phyloP scores from a whole-genome alignment of 2,329 filamentous ascomycete genomes.

The Pseudogymnoascus sp. region DNA sequence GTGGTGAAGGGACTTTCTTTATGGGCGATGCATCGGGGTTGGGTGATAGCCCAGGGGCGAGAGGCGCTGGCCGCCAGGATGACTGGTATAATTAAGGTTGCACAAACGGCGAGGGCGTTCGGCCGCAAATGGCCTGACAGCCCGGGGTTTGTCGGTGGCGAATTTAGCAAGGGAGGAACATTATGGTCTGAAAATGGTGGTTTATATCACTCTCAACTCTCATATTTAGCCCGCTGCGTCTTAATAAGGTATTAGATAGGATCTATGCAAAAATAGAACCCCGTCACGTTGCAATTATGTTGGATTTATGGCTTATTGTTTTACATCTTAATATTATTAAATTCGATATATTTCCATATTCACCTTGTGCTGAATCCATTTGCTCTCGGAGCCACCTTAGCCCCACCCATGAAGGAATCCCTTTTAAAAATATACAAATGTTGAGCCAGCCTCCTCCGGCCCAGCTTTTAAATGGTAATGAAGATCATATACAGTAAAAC shows the following conservation, averaged over 20 bases:
- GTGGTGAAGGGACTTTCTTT: background rate
- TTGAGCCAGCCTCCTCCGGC: background rate
- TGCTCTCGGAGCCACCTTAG: background rate
- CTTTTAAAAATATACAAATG: background rate
- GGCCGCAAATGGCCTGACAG: background rate
- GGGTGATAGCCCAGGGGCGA: background rate
- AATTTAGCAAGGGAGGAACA: background rate
- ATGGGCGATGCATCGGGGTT: background rate
- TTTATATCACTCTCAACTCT: constrained; percentile 11
- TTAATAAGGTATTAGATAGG: background rate
- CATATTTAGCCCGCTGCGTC: constrained; percentile 4
- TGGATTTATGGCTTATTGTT: background rate
- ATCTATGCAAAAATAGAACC: background rate
- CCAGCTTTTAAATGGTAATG: background rate
- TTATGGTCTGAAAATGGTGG: background rate
- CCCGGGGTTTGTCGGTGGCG: background rate
- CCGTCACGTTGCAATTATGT: background rate
- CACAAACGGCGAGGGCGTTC: background rate
- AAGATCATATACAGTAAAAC: background rate
- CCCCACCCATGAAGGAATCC: background rate
- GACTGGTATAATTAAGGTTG: constrained; percentile 5
- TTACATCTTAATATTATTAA: background rate
- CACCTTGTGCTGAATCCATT: background rate
- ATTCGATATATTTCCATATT: background rate
- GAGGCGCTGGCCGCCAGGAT: background rate